These are phyloP conservation scores for Salix arbutifolia DNA, from an alignment of 345 rosid genomes.

Conservation along the genomic window DNA sequence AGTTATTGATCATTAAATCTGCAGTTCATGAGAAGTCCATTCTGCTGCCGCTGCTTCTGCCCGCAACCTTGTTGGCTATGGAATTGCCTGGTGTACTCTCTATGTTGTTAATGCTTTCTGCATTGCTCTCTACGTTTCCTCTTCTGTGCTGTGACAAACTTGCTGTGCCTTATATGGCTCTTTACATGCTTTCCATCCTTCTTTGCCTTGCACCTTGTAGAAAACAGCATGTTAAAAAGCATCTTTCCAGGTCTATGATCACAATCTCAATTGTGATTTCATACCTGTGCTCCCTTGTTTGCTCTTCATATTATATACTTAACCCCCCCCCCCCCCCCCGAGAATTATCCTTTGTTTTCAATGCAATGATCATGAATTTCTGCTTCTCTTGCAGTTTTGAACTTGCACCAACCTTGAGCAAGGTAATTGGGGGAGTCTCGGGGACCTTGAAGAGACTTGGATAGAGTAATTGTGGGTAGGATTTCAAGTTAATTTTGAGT, in stretches of 20 bases:
- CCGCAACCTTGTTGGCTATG: slow-evolving; percentile 68
- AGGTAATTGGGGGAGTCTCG: background rate
- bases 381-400: slow-evolving; percentile 38
- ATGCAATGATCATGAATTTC: slow-evolving; percentile 65
- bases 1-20: slow-evolving; percentile 15
- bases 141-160: slow-evolving; percentile 77
- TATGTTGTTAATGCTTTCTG: slow-evolving; percentile 52
- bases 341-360: slow-evolving; percentile 61
- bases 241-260: slow-evolving; percentile 11
- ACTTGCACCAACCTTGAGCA: background rate
- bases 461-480: too few relatives aligned
- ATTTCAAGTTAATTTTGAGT: too few relatives aligned
- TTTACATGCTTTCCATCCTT: slow-evolving; percentile 47
- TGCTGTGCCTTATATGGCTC: slow-evolving; percentile 54
- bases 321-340: slow-evolving; percentile 50
- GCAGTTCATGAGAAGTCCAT: slow-evolving; percentile 98
- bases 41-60: slow-evolving; percentile 80
- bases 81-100: slow-evolving; percentile 49
- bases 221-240: slow-evolving; percentile 19
- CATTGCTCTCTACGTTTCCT: slow-evolving; percentile 88
- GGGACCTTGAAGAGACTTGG: background rate
- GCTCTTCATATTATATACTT: slow-evolving; percentile 62
- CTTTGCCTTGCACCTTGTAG: slow-evolving; percentile 41
- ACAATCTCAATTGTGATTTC: slow-evolving; percentile 25
- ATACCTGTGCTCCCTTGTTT: slow-evolving; percentile 43